These are phyloP conservation scores for Powellomyces hirtus DNA, from an alignment of 192 early-diverging fungal species.

Conservation along the genomic window DNA sequence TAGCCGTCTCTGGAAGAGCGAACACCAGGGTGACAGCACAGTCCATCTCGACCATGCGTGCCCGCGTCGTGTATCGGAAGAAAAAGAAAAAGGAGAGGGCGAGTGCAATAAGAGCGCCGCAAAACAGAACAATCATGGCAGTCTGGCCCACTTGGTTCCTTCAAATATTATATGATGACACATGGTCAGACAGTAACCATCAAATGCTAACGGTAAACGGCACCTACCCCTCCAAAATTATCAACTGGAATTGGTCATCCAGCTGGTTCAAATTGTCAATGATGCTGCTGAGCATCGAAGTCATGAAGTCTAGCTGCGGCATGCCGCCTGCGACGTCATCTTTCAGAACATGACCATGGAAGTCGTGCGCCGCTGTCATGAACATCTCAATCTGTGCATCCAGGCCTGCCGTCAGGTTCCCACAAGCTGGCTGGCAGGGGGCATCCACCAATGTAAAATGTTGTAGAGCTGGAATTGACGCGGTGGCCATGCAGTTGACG, in stretches of 20 bases:
- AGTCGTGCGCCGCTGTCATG: not conserved
- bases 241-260: not conserved
- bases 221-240: conserved; percentile 14
- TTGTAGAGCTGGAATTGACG: conserved; percentile 6
- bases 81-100: not conserved
- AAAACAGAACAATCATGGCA: conserved; percentile 20
- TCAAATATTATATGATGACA: too few relatives aligned
- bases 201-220: too few relatives aligned
- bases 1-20: conserved; percentile 18
- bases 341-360: not conserved
- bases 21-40: conserved; percentile 27
- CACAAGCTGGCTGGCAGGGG: conserved; percentile 26
- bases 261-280: conserved; percentile 3
- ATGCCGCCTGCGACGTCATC: not conserved
- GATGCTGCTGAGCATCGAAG: not conserved
- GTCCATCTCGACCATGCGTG: conserved; percentile 22
- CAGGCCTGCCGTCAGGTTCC: conserved; percentile 16
- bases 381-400: conserved; percentile 18
- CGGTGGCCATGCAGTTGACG: conserved; percentile 10
- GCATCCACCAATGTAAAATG: not conserved
- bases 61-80: conserved; percentile 1
- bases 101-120: not conserved
- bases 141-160: conserved; percentile 8
- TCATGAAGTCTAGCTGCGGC: not conserved
- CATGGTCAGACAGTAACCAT: too few relatives aligned